Conservation (phyloP, 371 early-diverging fungal species). For the Nematocida sp. region DNA sequence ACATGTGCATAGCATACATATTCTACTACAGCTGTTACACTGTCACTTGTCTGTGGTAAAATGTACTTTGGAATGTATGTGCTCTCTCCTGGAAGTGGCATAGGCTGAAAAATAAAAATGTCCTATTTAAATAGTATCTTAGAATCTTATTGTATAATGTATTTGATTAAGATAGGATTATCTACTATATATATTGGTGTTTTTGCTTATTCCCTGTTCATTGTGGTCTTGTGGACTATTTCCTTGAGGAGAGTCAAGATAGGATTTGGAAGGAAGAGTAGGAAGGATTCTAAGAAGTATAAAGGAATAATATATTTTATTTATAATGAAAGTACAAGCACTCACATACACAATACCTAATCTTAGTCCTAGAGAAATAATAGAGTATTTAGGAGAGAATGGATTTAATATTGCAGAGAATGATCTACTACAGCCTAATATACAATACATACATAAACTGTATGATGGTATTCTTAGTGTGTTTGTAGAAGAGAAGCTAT, state of each 20-base stretch:
- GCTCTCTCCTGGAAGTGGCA: slow-evolving; percentile 23
- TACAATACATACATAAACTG: slow-evolving; percentile 14
- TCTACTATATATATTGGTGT: background rate
- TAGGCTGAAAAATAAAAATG: background rate
- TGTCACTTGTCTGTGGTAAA: slow-evolving; percentile 11
- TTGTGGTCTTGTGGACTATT: background rate
- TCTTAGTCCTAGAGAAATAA: slow-evolving; percentile 28
- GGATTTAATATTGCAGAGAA: slow-evolving; percentile 41
- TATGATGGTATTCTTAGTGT: slow-evolving; percentile 51
- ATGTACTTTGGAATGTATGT: background rate
- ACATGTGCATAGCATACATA: slow-evolving; percentile 25
- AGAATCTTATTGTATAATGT: background rate
- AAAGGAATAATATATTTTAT: slow-evolving; percentile 23
- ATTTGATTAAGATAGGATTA: background rate
- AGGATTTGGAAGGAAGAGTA: background rate
- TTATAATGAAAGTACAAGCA: slow-evolving; percentile 18
- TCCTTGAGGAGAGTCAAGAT: background rate
- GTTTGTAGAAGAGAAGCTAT: slow-evolving; percentile 43
- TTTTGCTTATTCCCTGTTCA: no score
- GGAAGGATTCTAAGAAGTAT: no score
- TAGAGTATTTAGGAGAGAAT: slow-evolving; percentile 29
- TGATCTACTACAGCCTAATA: slow-evolving; percentile 34
- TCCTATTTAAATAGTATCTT: no score
- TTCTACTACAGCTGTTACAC: slow-evolving; percentile 28
- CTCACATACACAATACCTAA: slow-evolving; percentile 34